Evolutionary conservation across 805 yeast genomes (phyloP), one percentile per base, ranked within the genome.

Genomic region (Ogataea methanolica): DNA sequence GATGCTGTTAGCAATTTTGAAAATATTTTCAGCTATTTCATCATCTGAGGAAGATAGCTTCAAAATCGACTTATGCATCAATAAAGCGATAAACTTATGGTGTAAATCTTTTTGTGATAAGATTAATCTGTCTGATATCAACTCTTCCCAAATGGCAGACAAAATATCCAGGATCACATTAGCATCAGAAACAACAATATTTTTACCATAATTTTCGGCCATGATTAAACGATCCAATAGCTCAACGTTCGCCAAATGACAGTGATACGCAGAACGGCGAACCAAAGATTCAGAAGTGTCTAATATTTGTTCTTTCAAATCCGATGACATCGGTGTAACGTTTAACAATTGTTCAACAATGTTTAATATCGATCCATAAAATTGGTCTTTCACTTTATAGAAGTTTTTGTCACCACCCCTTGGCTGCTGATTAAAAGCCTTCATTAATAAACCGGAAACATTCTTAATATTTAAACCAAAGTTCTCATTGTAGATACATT

Each of bases 41-140:
- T 55, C 61, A 50, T 62, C 63, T 1, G 57, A 54, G 1, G 65
- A 55, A 0, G 84, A 71, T 9, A 55, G 54, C 6, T 47, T 57
- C 38, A 86, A 52, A 6, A 83, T 49, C 2, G 50, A 54, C 3
- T 70, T 63, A 52, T 76, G 67, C 44, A 78, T 73, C 7, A 82
- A 40, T 0, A 80, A 59, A n/a, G 75, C 67, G 22, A 89, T 79
- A 29, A 85, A 70, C 0, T 58, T 49, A 14, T 77, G 59, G 55
- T 90, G 96, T 41, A 88, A 69, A 14, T 72, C 73, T 44, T 80
- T 78, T 52, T 88, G 94, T 39, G 78, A 76, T 37, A 87, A 68
- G 29, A 83, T 76, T 36, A 89, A 67, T 42, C 95, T 70, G 11
- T 81, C 83, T 1, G 74, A 71, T 16, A 73, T 72, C 22, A 88